Conservation (phyloP, 805 yeast genomes). For the Cyberlindnera mycetangii region DNA sequence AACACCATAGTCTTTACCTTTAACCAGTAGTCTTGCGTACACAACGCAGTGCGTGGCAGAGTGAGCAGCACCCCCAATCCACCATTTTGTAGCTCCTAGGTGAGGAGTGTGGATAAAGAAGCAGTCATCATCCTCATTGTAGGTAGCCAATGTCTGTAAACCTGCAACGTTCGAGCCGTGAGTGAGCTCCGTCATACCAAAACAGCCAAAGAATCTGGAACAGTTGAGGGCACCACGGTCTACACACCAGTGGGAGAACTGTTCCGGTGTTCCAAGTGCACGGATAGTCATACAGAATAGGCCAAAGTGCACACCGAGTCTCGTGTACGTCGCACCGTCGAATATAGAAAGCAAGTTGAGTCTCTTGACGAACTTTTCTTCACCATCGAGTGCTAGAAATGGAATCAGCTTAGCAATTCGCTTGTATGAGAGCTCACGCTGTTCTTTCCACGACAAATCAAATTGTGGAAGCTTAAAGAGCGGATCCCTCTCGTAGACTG, state of each 20-base stretch:
- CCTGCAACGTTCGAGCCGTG: conserved; percentile 95
- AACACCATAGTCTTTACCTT: conserved; percentile 87
- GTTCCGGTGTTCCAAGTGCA: conserved; percentile 84
- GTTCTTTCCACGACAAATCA: conserved; percentile 50
- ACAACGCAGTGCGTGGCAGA: conserved; percentile 86
- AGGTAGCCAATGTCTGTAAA: conserved; percentile 84
- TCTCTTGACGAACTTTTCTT: conserved; percentile 47
- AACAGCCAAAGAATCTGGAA: conserved; percentile 72
- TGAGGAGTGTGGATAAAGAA: conserved; percentile 76
- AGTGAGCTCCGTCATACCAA: conserved; percentile 89
- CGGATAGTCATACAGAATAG: conserved; percentile 74
- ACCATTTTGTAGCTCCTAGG: conserved; percentile 93
- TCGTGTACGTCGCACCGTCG: conserved; percentile 78
- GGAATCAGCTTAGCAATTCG: conserved; percentile 46
- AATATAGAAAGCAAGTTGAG: conserved; percentile 54
- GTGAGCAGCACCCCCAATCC: conserved; percentile 98
- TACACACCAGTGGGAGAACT: conserved; percentile 76
- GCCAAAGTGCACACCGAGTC: conserved; percentile 86
- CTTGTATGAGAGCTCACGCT: conserved; percentile 54
- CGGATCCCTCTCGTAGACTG: conserved; percentile 66
- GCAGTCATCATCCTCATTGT: conserved; percentile 59
- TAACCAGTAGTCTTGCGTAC: conserved; percentile 78
- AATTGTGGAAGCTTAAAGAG: conserved; percentile 50
- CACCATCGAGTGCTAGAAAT: conserved; percentile 45
- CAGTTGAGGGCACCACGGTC: conserved; percentile 57